These are phyloP conservation scores for Funneliformis geosporum DNA, from an alignment of 192 early-diverging fungal species.

Conservation along the genomic window DNA sequence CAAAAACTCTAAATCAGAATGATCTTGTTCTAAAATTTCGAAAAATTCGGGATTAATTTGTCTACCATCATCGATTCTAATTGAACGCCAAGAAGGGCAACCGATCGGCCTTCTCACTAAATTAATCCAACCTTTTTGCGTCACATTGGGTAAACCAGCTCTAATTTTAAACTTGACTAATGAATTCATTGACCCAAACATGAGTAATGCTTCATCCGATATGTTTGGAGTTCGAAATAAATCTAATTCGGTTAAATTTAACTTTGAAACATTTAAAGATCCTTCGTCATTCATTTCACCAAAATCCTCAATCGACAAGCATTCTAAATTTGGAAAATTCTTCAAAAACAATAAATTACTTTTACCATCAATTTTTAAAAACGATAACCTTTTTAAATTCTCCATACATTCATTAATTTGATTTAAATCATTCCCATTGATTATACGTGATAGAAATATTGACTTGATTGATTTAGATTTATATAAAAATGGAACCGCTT, in stretches of 20 bases:
- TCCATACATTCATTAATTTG: conserved; percentile 9
- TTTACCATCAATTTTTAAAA: conserved; percentile 22
- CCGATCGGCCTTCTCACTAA: conserved; percentile 8
- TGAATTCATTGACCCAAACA: conserved; percentile 8
- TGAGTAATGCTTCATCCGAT: conserved; percentile 12
- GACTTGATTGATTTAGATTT: conserved; percentile 1
- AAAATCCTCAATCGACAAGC: conserved; percentile 20
- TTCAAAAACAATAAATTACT: conserved; percentile 24
- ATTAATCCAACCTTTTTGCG: conserved; percentile 20
- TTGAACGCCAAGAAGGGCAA: conserved; percentile 9
- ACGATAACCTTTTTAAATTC: not conserved
- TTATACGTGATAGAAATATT: conserved; percentile 2
- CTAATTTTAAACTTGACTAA: conserved; percentile 9
- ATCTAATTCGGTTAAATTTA: not conserved
- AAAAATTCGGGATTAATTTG: conserved; percentile 25
- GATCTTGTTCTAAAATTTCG: conserved; percentile 7
- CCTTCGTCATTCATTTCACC: not conserved
- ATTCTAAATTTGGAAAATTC: conserved; percentile 11
- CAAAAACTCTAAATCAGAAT: not conserved
- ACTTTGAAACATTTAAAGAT: conserved; percentile 2
- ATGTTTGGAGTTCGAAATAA: conserved; percentile 1
- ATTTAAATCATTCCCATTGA: conserved; percentile 6
- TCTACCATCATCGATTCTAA: conserved; percentile 24
- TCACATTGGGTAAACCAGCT: conserved; percentile 17
- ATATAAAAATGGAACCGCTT: not conserved